A percentile compares a stretch with the other conserved stretches of the same genome.
Conservation (phyloP, 2,329 filamentous ascomycete genomes). For the Bipolaris victoriae region DNA sequence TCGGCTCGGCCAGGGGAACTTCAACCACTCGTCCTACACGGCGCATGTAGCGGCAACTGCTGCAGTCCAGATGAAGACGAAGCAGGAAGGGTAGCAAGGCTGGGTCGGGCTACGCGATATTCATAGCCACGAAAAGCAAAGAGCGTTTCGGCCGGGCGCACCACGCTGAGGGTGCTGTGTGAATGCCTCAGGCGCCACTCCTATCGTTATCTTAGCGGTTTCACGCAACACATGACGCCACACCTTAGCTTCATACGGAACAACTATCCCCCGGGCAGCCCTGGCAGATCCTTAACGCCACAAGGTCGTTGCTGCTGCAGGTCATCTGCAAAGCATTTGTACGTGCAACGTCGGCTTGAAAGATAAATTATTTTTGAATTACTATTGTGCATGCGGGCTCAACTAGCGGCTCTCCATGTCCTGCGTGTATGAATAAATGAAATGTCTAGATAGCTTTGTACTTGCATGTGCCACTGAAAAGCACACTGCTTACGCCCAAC, state of each 20-base stretch:
- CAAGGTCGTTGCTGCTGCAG: too few relatives aligned
- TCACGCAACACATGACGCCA: conserved; percentile 17
- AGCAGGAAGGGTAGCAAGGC: background rate
- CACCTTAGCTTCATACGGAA: conserved; percentile 8
- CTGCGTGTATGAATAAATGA: conserved; percentile 2
- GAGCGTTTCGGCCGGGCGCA: background rate
- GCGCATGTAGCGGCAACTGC: conserved; percentile 3
- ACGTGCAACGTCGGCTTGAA: too few relatives aligned
- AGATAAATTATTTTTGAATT: conserved; percentile 10
- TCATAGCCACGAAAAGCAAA: background rate
- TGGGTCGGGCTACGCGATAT: background rate
- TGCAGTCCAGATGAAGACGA: background rate
- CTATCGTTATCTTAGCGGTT: conserved; percentile 18
- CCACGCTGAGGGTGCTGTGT: background rate
- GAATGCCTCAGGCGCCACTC: conserved; percentile 11
- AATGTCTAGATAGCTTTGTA: background rate
- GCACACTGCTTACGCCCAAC: conserved; percentile 4
- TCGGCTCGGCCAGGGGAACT: conserved; percentile 13
- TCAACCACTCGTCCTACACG: conserved; percentile 5
- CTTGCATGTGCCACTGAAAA: conserved; percentile 12
- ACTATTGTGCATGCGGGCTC: conserved; percentile 13
- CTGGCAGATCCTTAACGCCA: background rate
- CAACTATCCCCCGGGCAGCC: background rate
- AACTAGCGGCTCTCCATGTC: background rate
- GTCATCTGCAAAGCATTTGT: background rate